phyloP scores from a whole-genome alignment of 257 asterid genomes.

The Solanum pinnatisectum region DNA sequence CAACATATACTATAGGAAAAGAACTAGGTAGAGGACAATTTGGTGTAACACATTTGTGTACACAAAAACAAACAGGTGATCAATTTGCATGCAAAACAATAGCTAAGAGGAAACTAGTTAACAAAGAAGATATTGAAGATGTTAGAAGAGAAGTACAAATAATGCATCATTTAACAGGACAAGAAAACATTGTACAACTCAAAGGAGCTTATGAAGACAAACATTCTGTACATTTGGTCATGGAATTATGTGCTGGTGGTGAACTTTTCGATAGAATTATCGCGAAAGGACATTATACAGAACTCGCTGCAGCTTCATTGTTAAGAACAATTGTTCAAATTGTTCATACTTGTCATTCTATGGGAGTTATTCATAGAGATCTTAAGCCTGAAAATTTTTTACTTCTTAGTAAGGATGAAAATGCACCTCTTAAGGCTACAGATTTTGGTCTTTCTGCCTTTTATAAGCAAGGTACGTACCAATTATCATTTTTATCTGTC shows the following conservation, averaged over 20 bases:
- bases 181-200: constrained; percentile 58
- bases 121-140: constrained; percentile 75
- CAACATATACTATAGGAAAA: constrained; percentile 57
- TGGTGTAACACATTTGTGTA: constrained; percentile 73
- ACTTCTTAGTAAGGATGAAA: constrained; percentile 55
- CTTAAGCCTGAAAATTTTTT: constrained; percentile 88
- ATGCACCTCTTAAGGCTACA: constrained; percentile 72
- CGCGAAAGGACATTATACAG: constrained; percentile 74
- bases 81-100: constrained; percentile 77
- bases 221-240: constrained; percentile 69
- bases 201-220: constrained; percentile 87
- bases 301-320: constrained; percentile 73
- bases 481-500: background rate
- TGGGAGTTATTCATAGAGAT: constrained; percentile 91
- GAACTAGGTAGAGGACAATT: constrained; percentile 85
- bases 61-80: constrained; percentile 59
- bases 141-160: constrained; percentile 86
- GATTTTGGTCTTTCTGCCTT: constrained; percentile 83
- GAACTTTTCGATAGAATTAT: constrained; percentile 85
- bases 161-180: constrained; percentile 82
- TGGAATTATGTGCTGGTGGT: constrained; percentile 91
- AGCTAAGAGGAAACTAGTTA: constrained; percentile 69
- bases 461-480: constrained; percentile 49
- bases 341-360: constrained; percentile 74
- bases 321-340: constrained; percentile 71